Conservation (phyloP, 495 filamentous ascomycete genomes). For the Lentithecium fluviatile region DNA sequence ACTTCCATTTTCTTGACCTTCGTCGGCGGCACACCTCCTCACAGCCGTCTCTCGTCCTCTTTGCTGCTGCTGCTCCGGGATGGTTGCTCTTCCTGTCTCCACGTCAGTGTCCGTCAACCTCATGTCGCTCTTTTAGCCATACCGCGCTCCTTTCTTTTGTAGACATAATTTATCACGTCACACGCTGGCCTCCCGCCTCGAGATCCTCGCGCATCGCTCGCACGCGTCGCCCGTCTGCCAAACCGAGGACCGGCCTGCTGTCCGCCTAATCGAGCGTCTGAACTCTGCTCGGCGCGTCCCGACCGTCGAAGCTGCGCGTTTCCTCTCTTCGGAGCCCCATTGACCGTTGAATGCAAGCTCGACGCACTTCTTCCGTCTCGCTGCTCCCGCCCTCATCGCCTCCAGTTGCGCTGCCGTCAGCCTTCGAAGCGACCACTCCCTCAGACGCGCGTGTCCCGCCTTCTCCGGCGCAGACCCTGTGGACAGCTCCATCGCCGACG, state of each 20-base stretch:
- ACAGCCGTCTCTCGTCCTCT: slow-evolving; percentile 24
- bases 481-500: slow-evolving; percentile 37
- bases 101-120: slow-evolving; percentile 24
- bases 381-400: slow-evolving; percentile 34
- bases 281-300: slow-evolving; percentile 22
- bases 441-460: slow-evolving; percentile 31
- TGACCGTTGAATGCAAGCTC: slow-evolving; percentile 39
- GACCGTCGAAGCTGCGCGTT: slow-evolving; percentile 30
- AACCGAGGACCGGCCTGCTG: slow-evolving; percentile 12
- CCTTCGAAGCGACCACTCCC: slow-evolving; percentile 23
- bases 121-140: slow-evolving; percentile 37
- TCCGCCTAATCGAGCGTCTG: slow-evolving; percentile 8
- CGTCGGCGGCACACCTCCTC: slow-evolving; percentile 17
- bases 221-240: slow-evolving; percentile 31
- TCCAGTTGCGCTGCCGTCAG: slow-evolving; percentile 23
- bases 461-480: slow-evolving; percentile 38
- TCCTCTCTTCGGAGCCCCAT: slow-evolving; percentile 7
- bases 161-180: slow-evolving; percentile 27
- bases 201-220: slow-evolving; percentile 26
- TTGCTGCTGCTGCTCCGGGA: slow-evolving; percentile 27
- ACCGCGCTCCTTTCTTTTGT: slow-evolving; percentile 35
- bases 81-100: slow-evolving; percentile 24
- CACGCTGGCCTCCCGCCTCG: slow-evolving; percentile 26
- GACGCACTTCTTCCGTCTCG: slow-evolving; percentile 32
- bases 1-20: slow-evolving; percentile 1